Evolutionary conservation across 2,329 filamentous ascomycete genomes (phyloP).

Genomic region (Mollisia scopiformis): DNA sequence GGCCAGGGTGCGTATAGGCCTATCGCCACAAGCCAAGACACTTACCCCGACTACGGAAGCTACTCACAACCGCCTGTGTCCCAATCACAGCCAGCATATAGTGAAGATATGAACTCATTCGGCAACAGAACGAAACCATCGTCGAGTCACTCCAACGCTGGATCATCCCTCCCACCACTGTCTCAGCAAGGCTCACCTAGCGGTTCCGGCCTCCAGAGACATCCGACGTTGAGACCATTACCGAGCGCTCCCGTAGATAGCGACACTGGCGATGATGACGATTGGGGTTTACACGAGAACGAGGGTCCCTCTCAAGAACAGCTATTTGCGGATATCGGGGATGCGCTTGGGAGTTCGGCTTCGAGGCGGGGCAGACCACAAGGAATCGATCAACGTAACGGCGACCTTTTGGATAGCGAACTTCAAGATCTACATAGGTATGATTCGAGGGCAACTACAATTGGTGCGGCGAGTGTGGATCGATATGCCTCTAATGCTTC

Average conservation of each 20-base stretch:
- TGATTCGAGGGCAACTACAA: constrained; percentile 53
- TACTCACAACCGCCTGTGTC: constrained; percentile 22
- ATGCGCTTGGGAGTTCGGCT: constrained; percentile 32
- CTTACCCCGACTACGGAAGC: constrained; percentile 29
- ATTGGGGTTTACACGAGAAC: constrained; percentile 31
- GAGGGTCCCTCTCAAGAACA: constrained; percentile 36
- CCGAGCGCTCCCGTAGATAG: constrained; percentile 36
- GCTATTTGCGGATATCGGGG: constrained; percentile 39
- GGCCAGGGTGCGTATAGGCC: constrained; percentile 29
- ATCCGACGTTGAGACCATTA: constrained; percentile 37
- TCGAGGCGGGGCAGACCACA: constrained; percentile 21
- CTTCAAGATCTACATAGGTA: constrained; percentile 53
- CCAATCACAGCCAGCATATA: constrained; percentile 21
- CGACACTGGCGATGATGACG: constrained; percentile 29
- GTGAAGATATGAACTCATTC: constrained; percentile 25
- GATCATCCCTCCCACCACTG: constrained; percentile 15
- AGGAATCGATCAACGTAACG: constrained; percentile 40
- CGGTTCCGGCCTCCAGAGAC: constrained; percentile 31
- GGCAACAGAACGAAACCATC: constrained; percentile 27
- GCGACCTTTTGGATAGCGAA: constrained; percentile 50
- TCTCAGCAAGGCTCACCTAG: constrained; percentile 18
- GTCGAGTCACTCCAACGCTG: constrained; percentile 23
- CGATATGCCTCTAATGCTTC: constrained; percentile 54
- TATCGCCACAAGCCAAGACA: constrained; percentile 17
- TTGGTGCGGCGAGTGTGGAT: constrained; percentile 45